Conservation (phyloP, 345 rosid species). For the Syzygium jambos region DNA sequence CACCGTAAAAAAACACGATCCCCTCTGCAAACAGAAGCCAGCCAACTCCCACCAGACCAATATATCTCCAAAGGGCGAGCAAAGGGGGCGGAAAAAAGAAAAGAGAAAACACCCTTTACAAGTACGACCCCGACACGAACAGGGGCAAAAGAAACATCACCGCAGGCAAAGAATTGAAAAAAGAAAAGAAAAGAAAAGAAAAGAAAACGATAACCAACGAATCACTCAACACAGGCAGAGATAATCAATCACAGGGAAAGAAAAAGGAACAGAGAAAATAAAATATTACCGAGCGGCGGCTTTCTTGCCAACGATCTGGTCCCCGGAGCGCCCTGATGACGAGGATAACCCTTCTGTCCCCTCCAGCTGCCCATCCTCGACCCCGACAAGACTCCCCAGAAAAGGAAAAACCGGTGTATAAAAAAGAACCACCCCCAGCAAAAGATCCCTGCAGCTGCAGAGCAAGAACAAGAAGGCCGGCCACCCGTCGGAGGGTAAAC, state of each 20-base stretch:
- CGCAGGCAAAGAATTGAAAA: background rate
- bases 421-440: background rate
- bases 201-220: background rate
- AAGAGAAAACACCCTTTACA: background rate
- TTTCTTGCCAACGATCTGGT: background rate
- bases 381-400: background rate
- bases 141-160: background rate
- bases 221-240: background rate
- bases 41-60: background rate
- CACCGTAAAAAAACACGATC: background rate
- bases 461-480: background rate
- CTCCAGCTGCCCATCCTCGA: slow-evolving; percentile 1
- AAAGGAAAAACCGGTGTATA: background rate
- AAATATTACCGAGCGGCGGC: background rate
- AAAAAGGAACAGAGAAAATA: background rate
- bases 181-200: background rate
- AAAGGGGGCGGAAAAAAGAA: background rate
- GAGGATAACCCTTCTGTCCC: background rate
- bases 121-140: background rate
- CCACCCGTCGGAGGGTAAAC: background rate
- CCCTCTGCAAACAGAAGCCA: background rate
- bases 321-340: slow-evolving; percentile 1
- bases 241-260: background rate
- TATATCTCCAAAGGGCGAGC: background rate
- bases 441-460: background rate